Evolutionary conservation across 768 basidiomycete genomes (phyloP).

Genomic region (Suillus brevipes): DNA sequence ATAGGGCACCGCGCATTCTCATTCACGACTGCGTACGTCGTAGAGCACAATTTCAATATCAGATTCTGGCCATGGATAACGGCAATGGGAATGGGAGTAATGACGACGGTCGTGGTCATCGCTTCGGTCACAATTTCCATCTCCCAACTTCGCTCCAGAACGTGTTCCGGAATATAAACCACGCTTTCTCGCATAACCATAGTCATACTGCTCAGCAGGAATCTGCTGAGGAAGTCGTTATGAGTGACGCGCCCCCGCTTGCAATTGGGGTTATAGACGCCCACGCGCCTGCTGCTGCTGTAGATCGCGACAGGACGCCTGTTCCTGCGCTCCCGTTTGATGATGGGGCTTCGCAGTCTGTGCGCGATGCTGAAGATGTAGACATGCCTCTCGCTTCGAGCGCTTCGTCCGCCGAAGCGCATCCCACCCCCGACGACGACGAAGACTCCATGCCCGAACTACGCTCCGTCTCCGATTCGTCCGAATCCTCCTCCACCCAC

Average conservation of each 20-base stretch:
- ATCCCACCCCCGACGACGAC: constrained; percentile 26
- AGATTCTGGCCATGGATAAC: constrained; percentile 11
- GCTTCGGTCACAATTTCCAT: constrained; percentile 22
- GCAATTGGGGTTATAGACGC: too few species aligned
- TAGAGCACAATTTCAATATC: neutral
- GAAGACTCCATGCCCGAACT: constrained; percentile 45
- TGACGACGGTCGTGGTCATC: constrained; percentile 9
- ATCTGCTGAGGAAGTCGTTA: neutral
- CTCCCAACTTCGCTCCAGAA: constrained; percentile 29
- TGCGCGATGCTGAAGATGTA: constrained; percentile 8
- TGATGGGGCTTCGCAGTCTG: constrained; percentile 6
- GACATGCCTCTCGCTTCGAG: constrained; percentile 9
- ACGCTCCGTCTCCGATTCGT: constrained; percentile 39
- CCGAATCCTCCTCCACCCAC: too few species aligned
- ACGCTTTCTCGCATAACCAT: constrained; percentile 25
- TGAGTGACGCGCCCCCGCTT: constrained; percentile 7
- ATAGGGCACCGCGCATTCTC: too few species aligned
- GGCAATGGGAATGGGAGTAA: constrained; percentile 15
- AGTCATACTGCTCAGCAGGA: constrained; percentile 7
- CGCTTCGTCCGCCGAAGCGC: neutral
- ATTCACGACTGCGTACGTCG: neutral
- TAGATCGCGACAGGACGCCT: constrained; percentile 5
- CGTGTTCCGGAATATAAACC: constrained; percentile 33
- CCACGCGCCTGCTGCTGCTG: neutral
- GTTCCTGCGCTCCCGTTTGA: constrained; percentile 8